Evolutionary conservation across 345 rosid genomes (phyloP), one percentile per base, ranked within the genome.

Genomic region (Gossypium australe): DNA sequence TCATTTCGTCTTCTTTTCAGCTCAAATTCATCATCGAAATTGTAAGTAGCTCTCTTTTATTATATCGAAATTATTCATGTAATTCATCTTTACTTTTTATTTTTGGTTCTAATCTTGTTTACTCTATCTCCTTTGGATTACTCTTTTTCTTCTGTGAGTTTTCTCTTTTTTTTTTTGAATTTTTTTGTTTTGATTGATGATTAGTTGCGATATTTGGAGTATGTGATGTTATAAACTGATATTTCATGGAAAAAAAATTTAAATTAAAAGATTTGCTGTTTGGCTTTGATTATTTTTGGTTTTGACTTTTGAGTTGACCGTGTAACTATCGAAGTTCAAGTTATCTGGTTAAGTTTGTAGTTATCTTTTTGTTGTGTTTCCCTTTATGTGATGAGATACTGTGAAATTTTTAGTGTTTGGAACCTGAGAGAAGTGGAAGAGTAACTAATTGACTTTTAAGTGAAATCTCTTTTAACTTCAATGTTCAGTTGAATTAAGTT

Each of bases 331-430:
- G 9, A 53, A 53, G n/a, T 53, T 53, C 58, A n/a, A 49, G 11
- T 43, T 4, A n/a, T 43, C 3, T 6, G 12, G 18, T 41, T 9
- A 9, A 44, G 17, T 66, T 20, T 20, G 13, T 66, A 11, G 52
- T 18, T 4, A 66, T 65, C 7, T 11, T 41, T 7, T 20, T 44
- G 1, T 11, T 3, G 70, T 66, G 52, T 66, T 66, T 20, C 9
- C 45, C n/a, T 66, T 66, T 44, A 29, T 7, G 24, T 66, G 27
- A 43, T 44, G 70, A 43, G 52, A 44, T 44, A 4, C 13, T 20
- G 27, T 18, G 24, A 2, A 12, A 64, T n/a, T 41, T 41, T n/a
- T 64, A 63, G 71, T 67, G 71, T 22, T 67, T 67, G 55, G 71
- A 24, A 47, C 12, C 56, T 67, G 41, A 48, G 71, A 67, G 20